Evolutionary conservation across 257 asterid genomes (phyloP).

Genomic region (Scutellaria galericulata): DNA sequence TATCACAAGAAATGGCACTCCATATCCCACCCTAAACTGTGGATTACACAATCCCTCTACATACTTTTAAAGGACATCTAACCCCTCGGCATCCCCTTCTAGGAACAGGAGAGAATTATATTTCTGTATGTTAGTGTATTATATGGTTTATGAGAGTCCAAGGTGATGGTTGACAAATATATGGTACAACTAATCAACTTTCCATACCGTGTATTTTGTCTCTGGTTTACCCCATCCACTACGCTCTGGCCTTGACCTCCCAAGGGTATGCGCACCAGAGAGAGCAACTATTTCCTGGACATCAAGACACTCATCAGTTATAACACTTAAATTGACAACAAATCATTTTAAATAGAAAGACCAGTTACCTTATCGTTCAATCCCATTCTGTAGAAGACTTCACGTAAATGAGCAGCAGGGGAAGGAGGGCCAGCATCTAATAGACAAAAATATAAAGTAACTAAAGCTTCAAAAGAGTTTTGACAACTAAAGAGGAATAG

Average conservation of each 20-base stretch:
- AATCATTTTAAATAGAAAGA: conserved; percentile 20
- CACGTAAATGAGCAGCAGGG: conserved; percentile 94
- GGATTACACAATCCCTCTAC: neutral
- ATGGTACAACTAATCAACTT: conserved; percentile 12
- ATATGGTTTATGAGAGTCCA: conserved; percentile 19
- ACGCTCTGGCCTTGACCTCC: conserved; percentile 97
- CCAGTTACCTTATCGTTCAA: conserved; percentile 76
- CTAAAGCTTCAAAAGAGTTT: conserved; percentile 19
- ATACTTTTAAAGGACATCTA: neutral
- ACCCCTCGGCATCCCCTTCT: neutral
- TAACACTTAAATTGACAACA: conserved; percentile 22
- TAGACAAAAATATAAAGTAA: conserved; percentile 33
- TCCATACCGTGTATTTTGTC: conserved; percentile 84
- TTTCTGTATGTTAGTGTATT: neutral
- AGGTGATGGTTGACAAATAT: conserved; percentile 29
- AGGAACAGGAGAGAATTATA: neutral
- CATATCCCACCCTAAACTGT: neutral
- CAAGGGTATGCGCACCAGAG: conserved; percentile 98
- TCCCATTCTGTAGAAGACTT: conserved; percentile 95
- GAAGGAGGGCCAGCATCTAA: conserved; percentile 98
- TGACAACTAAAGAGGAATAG: conserved; percentile 22
- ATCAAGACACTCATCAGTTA: conserved; percentile 27
- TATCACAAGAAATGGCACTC: neutral
- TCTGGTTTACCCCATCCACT: conserved; percentile 99
- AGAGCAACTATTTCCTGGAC: conserved; percentile 97